Conservation (phyloP, 2,329 filamentous ascomycete species). For the Nannizzia gypsea region DNA sequence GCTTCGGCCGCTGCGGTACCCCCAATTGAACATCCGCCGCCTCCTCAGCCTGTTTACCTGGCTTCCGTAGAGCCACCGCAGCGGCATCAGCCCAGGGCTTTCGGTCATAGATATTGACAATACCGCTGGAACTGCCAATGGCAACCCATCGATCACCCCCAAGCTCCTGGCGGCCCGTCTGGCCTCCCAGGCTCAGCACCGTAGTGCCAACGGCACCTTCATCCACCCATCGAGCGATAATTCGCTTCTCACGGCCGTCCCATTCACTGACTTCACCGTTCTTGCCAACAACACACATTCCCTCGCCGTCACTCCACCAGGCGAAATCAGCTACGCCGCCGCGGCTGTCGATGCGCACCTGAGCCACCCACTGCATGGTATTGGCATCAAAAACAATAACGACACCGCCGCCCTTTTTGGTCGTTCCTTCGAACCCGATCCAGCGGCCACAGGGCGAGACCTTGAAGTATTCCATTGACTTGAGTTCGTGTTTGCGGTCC, state of each 20-base stretch:
- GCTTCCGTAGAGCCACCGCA: constrained; percentile 18
- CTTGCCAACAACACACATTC: constrained; percentile 70
- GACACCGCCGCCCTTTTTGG: constrained; percentile 73
- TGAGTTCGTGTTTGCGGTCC: constrained; percentile 64
- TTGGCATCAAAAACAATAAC: constrained; percentile 71
- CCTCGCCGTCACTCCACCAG: constrained; percentile 81
- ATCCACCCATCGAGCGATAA: constrained; percentile 76
- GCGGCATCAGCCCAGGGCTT: constrained; percentile 44
- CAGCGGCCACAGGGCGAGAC: constrained; percentile 76
- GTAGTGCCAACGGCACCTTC: constrained; percentile 81
- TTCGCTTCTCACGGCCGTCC: constrained; percentile 54
- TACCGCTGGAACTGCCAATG: constrained; percentile 71
- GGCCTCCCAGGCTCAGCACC: constrained; percentile 60
- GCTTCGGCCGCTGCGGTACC: constrained; percentile 58
- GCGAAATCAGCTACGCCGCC: constrained; percentile 81
- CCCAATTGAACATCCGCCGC: constrained; percentile 26
- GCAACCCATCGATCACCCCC: constrained; percentile 84
- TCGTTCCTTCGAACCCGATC: constrained; percentile 69
- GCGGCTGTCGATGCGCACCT: constrained; percentile 67
- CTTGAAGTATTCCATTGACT: constrained; percentile 81
- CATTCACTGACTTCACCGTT: constrained; percentile 88
- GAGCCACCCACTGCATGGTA: constrained; percentile 77
- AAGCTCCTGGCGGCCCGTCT: constrained; percentile 28
- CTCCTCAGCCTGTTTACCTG: constrained; percentile 17
- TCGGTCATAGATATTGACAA: constrained; percentile 90